Evolutionary conservation across 2,329 filamentous ascomycete species (phyloP).

Genomic region (Penicillium vulpinum): DNA sequence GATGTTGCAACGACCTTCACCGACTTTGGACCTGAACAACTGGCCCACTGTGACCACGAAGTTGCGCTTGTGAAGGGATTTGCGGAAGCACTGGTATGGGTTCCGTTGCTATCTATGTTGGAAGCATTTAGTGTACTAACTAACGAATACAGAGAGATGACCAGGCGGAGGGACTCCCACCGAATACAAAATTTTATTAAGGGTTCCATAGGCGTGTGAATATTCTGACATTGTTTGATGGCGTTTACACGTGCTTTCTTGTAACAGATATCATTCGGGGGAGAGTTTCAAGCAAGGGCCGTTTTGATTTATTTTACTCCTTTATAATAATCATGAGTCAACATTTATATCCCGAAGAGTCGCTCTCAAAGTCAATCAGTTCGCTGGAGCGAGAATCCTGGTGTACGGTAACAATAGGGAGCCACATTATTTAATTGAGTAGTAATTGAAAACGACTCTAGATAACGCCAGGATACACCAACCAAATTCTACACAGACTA

Average conservation of each 20-base stretch:
- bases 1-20: constrained; percentile 26
- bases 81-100: constrained; percentile 13
- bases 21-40: constrained; percentile 8
- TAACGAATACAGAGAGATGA: constrained; percentile 18
- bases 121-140: constrained; percentile 3
- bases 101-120: not conserved
- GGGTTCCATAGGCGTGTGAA: not conserved
- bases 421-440: too few species aligned
- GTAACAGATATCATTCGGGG: too few species aligned
- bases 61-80: constrained; percentile 15
- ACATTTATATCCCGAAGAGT: too few species aligned
- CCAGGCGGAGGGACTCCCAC: constrained; percentile 20
- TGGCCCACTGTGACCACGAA: constrained; percentile 15
- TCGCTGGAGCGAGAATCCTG: too few species aligned
- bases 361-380: too few species aligned
- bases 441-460: too few species aligned
- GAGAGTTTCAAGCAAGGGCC: too few species aligned
- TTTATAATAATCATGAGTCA: too few species aligned
- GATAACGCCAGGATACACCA: too few species aligned
- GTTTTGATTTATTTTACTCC: too few species aligned
- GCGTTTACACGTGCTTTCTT: not conserved
- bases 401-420: too few species aligned
- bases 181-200: constrained; percentile 24
- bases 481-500: too few species aligned
- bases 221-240: not conserved